phyloP scores from a whole-genome alignment of 257 asterid genomes.

The Lithospermum erythrorhizon region DNA sequence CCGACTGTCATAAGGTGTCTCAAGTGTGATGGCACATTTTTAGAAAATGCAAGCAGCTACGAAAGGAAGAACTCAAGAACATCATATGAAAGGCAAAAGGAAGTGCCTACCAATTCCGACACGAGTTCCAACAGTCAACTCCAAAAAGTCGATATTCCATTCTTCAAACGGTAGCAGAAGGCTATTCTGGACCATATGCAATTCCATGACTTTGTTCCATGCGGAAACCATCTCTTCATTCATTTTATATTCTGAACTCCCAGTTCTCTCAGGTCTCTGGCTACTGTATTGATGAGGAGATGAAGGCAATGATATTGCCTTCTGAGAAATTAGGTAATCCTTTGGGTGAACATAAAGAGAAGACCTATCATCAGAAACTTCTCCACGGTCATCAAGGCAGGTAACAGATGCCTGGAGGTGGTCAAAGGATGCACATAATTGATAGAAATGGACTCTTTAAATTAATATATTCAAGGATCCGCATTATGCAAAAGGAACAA shows the following conservation, averaged over 20 bases:
- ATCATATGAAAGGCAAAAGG: neutral
- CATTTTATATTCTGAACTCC: slow-evolving; percentile 21
- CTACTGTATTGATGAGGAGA: slow-evolving; percentile 78
- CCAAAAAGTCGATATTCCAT: slow-evolving; percentile 91
- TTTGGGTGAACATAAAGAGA: slow-evolving; percentile 22
- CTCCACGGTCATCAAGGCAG: slow-evolving; percentile 21
- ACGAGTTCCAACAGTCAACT: slow-evolving; percentile 82
- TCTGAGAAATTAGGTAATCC: slow-evolving; percentile 28
- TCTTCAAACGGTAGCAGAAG: slow-evolving; percentile 82
- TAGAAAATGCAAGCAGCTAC: neutral
- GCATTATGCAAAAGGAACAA: no score
- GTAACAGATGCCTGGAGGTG: slow-evolving; percentile 23
- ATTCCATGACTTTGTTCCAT: slow-evolving; percentile 80
- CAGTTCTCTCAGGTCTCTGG: slow-evolving; percentile 30
- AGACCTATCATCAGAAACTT: slow-evolving; percentile 23
- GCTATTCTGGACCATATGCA: slow-evolving; percentile 65
- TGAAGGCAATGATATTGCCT: slow-evolving; percentile 89
- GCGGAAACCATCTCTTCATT: slow-evolving; percentile 59
- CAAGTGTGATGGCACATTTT: no score
- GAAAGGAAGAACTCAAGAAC: neutral
- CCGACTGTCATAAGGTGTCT: no score
- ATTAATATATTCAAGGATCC: no score
- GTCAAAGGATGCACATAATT: neutral
- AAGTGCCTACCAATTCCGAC: slow-evolving; percentile 70
- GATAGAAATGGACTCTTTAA: neutral